Conservation (phyloP, 371 early-diverging fungal species). For the Rhizopus delemar region DNA sequence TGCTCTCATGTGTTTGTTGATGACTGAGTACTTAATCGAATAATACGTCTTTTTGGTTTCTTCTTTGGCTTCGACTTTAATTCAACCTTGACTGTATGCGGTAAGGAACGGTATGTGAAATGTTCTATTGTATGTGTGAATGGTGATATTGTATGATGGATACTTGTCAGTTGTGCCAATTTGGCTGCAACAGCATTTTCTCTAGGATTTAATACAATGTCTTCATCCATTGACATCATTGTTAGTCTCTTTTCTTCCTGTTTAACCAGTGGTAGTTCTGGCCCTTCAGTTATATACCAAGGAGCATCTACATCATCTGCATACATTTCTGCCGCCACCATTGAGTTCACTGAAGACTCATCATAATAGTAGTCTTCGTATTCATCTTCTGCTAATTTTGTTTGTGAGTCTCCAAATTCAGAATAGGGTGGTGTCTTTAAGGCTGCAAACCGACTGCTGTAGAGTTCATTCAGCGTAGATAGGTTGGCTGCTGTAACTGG, state of each 20-base stretch:
- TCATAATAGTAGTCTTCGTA: constrained; percentile 6
- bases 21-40: constrained; percentile 30
- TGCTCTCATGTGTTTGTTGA: neutral
- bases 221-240: constrained; percentile 42
- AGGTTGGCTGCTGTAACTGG: constrained; percentile 29
- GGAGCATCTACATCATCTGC: constrained; percentile 38
- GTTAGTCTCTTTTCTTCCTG: constrained; percentile 4
- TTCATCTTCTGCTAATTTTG: constrained; percentile 13
- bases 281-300: constrained; percentile 40
- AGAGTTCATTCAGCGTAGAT: constrained; percentile 21
- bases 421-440: constrained; percentile 22
- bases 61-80: constrained; percentile 40
- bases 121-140: constrained; percentile 80
- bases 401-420: constrained; percentile 10
- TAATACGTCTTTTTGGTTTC: constrained; percentile 47
- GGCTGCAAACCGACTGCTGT: constrained; percentile 24
- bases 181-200: constrained; percentile 87
- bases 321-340: constrained; percentile 18
- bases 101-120: constrained; percentile 77
- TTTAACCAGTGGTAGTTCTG: constrained; percentile 16
- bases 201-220: constrained; percentile 60
- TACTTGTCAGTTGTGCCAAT: constrained; percentile 79
- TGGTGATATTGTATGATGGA: constrained; percentile 87
- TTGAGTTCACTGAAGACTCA: constrained; percentile 20
- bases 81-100: constrained; percentile 46